Evolutionary conservation across 768 basidiomycete species (phyloP).

Genomic region (Tulasnella sp.): DNA sequence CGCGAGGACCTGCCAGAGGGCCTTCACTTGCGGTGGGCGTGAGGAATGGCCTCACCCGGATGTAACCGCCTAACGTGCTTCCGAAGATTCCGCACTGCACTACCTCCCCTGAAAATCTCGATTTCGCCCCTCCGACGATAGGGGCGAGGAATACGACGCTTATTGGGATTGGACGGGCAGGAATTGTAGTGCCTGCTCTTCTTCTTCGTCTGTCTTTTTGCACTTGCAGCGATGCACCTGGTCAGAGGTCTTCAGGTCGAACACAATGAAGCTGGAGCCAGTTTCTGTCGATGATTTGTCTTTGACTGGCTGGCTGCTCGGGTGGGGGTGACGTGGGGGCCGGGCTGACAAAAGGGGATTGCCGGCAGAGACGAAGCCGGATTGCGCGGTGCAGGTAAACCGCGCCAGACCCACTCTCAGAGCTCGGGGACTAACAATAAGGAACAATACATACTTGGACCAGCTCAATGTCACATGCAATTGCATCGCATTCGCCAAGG

Average conservation of each 20-base stretch:
- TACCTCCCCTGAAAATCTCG: not conserved
- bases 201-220: not conserved
- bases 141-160: not conserved
- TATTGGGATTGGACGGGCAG: not conserved
- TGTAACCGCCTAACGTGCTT: not conserved
- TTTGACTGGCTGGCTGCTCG: too few relatives aligned
- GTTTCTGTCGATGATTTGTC: too few relatives aligned
- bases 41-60: not conserved
- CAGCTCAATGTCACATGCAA: too few relatives aligned
- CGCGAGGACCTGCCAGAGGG: not conserved
- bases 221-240: not conserved
- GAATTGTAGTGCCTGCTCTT: not conserved
- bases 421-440: too few relatives aligned
- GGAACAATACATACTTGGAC: too few relatives aligned
- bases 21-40: not conserved
- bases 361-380: too few relatives aligned
- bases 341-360: too few relatives aligned
- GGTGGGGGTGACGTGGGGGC: too few relatives aligned
- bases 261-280: not conserved
- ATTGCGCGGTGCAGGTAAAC: too few relatives aligned
- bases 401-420: too few relatives aligned
- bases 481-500: too few relatives aligned
- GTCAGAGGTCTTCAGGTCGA: not conserved
- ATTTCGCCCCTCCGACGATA: not conserved
- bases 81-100: not conserved